A percentile compares a stretch with the other conserved stretches of the same genome.
Evolutionary conservation across 192 early-diverging fungal species (phyloP).

Genomic region (Umbelopsis sp.): DNA sequence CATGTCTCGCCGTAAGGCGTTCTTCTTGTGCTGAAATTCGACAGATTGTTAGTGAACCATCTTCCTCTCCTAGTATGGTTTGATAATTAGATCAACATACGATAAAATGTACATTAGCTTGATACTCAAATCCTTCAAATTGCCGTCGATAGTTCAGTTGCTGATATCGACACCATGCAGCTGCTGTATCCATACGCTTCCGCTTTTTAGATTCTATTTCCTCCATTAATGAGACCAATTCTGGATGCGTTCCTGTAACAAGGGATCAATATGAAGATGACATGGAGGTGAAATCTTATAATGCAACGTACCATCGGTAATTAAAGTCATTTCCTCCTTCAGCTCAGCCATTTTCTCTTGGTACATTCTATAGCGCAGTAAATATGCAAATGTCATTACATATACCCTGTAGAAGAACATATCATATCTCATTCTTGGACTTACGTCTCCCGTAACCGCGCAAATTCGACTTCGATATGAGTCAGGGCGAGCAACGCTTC

Average conservation of each 20-base stretch:
- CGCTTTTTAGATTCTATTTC: constrained; percentile 55
- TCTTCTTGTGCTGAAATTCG: constrained; percentile 27
- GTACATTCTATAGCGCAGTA: constrained; percentile 45
- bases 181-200: constrained; percentile 44
- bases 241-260: constrained; percentile 51
- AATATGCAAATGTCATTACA: not conserved
- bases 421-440: not conserved
- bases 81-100: constrained; percentile 16
- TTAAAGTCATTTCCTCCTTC: constrained; percentile 52
- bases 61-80: not conserved
- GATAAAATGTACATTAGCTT: constrained; percentile 46
- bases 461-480: constrained; percentile 60
- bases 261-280: not conserved
- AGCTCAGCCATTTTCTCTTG: constrained; percentile 56
- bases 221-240: constrained; percentile 48
- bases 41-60: not conserved
- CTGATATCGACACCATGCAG: constrained; percentile 47
- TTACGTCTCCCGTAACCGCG: constrained; percentile 57
- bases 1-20: constrained; percentile 33
- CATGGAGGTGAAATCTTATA: not conserved
- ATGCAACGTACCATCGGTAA: constrained; percentile 43
- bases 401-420: too few species aligned
- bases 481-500: constrained; percentile 55
- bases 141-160: constrained; percentile 40
- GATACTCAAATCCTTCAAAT: constrained; percentile 46